Conservation (phyloP, 768 basidiomycete species). For the Ephemerocybe angulata region DNA sequence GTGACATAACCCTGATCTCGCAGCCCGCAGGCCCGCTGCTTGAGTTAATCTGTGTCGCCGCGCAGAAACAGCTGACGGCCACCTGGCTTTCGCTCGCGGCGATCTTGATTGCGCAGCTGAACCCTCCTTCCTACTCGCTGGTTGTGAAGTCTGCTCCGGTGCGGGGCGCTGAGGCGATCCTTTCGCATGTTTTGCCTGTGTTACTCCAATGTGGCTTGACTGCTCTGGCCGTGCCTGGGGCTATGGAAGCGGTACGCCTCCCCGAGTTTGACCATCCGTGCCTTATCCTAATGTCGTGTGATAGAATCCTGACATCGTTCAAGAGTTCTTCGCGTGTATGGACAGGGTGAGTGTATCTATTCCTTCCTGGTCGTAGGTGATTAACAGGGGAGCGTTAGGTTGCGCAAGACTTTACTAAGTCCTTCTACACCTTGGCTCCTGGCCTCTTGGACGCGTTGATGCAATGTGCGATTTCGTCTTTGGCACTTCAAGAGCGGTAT, state of each 20-base stretch:
- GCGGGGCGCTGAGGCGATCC: slow-evolving; percentile 53
- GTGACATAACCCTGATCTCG: slow-evolving; percentile 74
- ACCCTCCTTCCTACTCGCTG: slow-evolving; percentile 57
- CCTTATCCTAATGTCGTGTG: neutral
- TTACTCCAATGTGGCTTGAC: slow-evolving; percentile 57
- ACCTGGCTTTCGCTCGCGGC: slow-evolving; percentile 83
- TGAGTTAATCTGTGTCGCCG: slow-evolving; percentile 71
- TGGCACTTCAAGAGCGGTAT: slow-evolving; percentile 79
- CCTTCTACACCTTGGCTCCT: slow-evolving; percentile 61
- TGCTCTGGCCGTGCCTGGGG: slow-evolving; percentile 51
- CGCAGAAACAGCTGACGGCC: slow-evolving; percentile 67
- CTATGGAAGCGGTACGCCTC: slow-evolving; percentile 63
- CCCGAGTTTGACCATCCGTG: no score
- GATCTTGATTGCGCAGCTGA: slow-evolving; percentile 78
- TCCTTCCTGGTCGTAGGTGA: slow-evolving; percentile 8
- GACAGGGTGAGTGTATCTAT: slow-evolving; percentile 52
- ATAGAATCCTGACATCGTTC: slow-evolving; percentile 90
- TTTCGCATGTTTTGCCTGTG: slow-evolving; percentile 51
- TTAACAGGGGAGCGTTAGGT: slow-evolving; percentile 25
- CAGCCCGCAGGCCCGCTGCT: slow-evolving; percentile 78
- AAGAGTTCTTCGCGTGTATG: slow-evolving; percentile 82
- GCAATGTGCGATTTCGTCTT: slow-evolving; percentile 61
- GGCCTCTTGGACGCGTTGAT: slow-evolving; percentile 65
- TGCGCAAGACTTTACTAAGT: slow-evolving; percentile 56
- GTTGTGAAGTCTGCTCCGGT: slow-evolving; percentile 51